These are phyloP conservation scores for Monosporascus cannonballus DNA, from an alignment of 2,329 filamentous ascomycete genomes.

Conservation along the genomic window DNA sequence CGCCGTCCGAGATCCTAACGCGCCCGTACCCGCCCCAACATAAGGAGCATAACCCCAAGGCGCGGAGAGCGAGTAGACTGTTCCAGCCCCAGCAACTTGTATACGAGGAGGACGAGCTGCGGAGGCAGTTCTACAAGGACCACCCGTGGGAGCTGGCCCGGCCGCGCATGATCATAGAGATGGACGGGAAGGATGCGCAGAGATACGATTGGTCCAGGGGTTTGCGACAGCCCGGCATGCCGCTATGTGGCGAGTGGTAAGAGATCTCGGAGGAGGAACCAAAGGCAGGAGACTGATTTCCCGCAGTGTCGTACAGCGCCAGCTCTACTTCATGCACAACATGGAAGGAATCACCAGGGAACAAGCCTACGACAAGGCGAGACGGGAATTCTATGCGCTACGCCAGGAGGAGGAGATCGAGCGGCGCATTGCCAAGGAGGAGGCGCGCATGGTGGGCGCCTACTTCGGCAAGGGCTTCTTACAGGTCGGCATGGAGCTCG, in stretches of 20 bases:
- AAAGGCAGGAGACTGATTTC: neutral
- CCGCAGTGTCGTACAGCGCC: conserved; percentile 81
- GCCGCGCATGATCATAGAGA: conserved; percentile 77
- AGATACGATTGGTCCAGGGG: conserved; percentile 72
- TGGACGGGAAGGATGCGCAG: conserved; percentile 75
- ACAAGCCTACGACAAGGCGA: conserved; percentile 77
- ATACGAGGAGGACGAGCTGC: conserved; percentile 79
- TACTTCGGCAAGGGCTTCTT: conserved; percentile 76
- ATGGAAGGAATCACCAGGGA: conserved; percentile 50
- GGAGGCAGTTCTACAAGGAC: conserved; percentile 79
- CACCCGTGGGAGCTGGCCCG: conserved; percentile 96
- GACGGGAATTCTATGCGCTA: conserved; percentile 83
- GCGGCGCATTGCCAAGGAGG: conserved; percentile 76
- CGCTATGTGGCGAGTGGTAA: conserved; percentile 79
- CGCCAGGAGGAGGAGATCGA: conserved; percentile 80
- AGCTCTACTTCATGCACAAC: conserved; percentile 75
- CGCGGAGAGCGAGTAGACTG: conserved; percentile 63
- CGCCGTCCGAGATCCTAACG: conserved; percentile 52
- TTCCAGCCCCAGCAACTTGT: conserved; percentile 73
- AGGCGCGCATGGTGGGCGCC: conserved; percentile 78
- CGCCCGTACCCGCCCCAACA: conserved; percentile 47
- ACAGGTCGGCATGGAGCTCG: conserved; percentile 74
- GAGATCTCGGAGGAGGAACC: conserved; percentile 8
- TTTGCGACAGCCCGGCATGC: conserved; percentile 67
- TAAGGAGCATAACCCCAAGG: conserved; percentile 34